Evolutionary conservation across 768 basidiomycete genomes (phyloP).

Genomic region (Suillus luteus): DNA sequence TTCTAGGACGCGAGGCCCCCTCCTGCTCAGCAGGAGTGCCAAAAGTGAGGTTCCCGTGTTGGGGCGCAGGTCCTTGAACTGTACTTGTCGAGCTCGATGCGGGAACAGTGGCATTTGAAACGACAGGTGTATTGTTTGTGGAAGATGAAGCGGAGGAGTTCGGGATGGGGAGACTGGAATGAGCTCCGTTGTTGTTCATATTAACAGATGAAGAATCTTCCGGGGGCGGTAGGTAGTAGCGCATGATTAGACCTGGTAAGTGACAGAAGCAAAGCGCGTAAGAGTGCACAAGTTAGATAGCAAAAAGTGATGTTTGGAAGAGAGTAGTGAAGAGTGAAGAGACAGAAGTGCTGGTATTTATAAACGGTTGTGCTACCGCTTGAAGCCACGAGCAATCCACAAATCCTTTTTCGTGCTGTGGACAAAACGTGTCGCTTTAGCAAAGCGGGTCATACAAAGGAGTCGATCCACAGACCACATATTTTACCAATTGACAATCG

Average conservation of each 20-base stretch:
- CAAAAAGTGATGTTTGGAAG: neutral
- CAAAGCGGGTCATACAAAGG: neutral
- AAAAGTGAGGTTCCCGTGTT: too few relatives aligned
- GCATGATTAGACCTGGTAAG: neutral
- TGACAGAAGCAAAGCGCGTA: neutral
- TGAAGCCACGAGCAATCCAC: neutral
- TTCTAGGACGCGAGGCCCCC: too few relatives aligned
- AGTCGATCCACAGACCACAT: neutral
- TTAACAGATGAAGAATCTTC: neutral
- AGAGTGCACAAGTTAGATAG: neutral
- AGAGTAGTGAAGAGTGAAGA: neutral
- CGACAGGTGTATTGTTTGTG: too few relatives aligned
- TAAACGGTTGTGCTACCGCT: too few relatives aligned
- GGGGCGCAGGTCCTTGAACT: too few relatives aligned
- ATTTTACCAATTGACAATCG: neutral
- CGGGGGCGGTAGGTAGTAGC: neutral
- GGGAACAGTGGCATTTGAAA: too few relatives aligned
- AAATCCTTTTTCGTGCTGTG: neutral
- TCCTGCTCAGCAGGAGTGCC: too few relatives aligned
- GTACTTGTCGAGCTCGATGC: too few relatives aligned
- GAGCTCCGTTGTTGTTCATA: neutral
- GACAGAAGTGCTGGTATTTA: neutral
- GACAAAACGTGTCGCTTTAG: neutral
- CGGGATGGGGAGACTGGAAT: neutral
- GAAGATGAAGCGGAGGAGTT: too few relatives aligned